A percentile compares a stretch with the other conserved stretches of the same genome.
These are phyloP conservation scores for Amaranthus hypochondriacus DNA, from an alignment of 148 eudicot species.

Conservation along the genomic window DNA sequence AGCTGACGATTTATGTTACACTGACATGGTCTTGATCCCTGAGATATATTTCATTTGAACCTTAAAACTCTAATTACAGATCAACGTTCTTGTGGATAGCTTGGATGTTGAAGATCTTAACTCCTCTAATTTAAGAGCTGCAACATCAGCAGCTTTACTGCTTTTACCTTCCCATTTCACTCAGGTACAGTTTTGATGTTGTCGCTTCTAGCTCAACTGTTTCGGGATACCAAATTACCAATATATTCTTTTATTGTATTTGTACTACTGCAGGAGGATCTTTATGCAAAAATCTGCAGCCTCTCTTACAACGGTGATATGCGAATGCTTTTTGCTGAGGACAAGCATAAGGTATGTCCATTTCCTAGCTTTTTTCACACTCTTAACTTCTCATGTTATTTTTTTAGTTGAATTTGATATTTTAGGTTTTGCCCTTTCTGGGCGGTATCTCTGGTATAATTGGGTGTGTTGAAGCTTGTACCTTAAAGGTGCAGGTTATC, in stretches of 20 bases:
- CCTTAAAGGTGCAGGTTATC: too few relatives aligned
- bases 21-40: too few relatives aligned
- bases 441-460: background rate
- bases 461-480: background rate
- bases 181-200: conserved; percentile 78
- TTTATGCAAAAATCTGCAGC: conserved; percentile 82
- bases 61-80: conserved; percentile 34
- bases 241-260: conserved; percentile 12
- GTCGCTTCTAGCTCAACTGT: conserved; percentile 9
- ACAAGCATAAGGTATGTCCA: conserved; percentile 69
- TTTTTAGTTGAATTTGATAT: background rate
- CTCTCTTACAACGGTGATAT: conserved; percentile 91
- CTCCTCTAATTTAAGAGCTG: conserved; percentile 65
- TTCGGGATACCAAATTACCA: conserved; percentile 3
- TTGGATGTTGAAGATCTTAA: conserved; percentile 54
- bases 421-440: background rate
- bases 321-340: conserved; percentile 97
- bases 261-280: conserved; percentile 52
- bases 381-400: background rate
- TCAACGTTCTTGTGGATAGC: conserved; percentile 59
- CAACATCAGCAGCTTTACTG: conserved; percentile 81
- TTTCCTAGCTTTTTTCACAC: background rate
- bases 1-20: too few relatives aligned
- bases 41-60: background rate
- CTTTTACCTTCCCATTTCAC: conserved; percentile 64